Evolutionary conservation across 192 early-diverging fungal genomes (phyloP).

Genomic region (Coemansia sp.): DNA sequence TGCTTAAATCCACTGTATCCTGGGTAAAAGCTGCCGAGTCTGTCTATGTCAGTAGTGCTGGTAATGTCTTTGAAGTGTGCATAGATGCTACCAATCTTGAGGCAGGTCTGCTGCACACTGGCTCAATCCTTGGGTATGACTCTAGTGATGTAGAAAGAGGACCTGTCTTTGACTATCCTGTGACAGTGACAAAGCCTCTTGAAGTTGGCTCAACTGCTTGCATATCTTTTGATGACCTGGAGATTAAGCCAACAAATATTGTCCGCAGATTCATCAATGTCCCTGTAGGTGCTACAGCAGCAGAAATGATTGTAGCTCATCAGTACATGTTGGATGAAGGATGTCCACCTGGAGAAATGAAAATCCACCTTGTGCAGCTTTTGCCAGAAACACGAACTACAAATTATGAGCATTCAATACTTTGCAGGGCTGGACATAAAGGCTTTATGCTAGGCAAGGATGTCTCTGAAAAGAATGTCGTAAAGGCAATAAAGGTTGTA

Average conservation of each 20-base stretch:
- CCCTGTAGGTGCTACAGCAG: slow-evolving; percentile 77
- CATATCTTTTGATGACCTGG: slow-evolving; percentile 56
- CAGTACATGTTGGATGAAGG: slow-evolving; percentile 19
- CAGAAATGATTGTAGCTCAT: slow-evolving; percentile 41
- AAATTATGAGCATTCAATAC: slow-evolving; percentile 56
- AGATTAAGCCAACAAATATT: slow-evolving; percentile 72
- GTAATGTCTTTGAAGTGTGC: slow-evolving; percentile 62
- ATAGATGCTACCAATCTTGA: slow-evolving; percentile 80
- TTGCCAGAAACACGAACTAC: slow-evolving; percentile 64
- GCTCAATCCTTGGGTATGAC: slow-evolving; percentile 76
- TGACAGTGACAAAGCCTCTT: slow-evolving; percentile 83
- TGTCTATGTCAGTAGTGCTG: slow-evolving; percentile 63
- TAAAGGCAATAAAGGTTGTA: slow-evolving; percentile 58
- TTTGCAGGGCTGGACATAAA: slow-evolving; percentile 57
- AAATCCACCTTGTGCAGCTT: slow-evolving; percentile 73
- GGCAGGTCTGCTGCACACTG: slow-evolving; percentile 74
- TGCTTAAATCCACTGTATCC: slow-evolving; percentile 60
- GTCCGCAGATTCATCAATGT: slow-evolving; percentile 78
- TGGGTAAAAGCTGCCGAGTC: slow-evolving; percentile 80
- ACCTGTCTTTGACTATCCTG: slow-evolving; percentile 78
- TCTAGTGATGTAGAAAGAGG: slow-evolving; percentile 65
- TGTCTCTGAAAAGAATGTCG: slow-evolving; percentile 55
- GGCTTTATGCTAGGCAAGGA: slow-evolving; percentile 60
- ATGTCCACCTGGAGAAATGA: slow-evolving; percentile 60
- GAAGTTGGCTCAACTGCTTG: slow-evolving; percentile 49